A percentile compares a stretch with the other conserved stretches of the same genome.
Conservation (phyloP, 768 basidiomycete genomes). For the Pisolithus sp. region DNA sequence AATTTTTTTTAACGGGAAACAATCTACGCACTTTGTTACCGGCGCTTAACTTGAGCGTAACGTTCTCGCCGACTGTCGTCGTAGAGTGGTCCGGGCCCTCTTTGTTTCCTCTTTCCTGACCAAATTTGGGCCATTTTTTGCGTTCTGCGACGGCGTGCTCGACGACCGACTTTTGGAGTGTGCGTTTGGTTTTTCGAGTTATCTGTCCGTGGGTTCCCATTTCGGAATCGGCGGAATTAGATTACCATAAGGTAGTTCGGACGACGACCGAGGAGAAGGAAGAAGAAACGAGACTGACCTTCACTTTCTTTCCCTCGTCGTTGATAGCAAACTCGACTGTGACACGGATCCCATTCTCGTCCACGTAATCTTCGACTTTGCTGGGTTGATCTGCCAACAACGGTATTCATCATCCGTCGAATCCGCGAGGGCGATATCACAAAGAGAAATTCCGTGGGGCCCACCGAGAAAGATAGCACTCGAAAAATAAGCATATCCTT, state of each 20-base stretch:
- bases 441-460: too few relatives aligned
- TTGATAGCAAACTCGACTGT: conserved; percentile 77
- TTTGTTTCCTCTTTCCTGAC: conserved; percentile 80
- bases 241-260: background rate
- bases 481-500: too few relatives aligned
- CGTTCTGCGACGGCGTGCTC: conserved; percentile 92
- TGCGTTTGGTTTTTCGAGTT: conserved; percentile 79
- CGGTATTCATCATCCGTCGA: background rate
- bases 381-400: conserved; percentile 33
- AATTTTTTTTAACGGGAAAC: background rate
- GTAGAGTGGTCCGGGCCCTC: conserved; percentile 90
- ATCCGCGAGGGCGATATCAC: too few relatives aligned
- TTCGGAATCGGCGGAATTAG: background rate
- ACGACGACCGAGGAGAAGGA: too few relatives aligned
- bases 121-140: conserved; percentile 92
- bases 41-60: conserved; percentile 53
- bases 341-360: conserved; percentile 85
- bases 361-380: conserved; percentile 67
- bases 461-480: too few relatives aligned
- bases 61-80: conserved; percentile 80
- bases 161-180: conserved; percentile 86
- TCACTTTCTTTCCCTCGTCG: conserved; percentile 92
- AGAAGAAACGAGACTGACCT: conserved; percentile 39
- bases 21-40: conserved; percentile 50
- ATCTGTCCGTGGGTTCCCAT: conserved; percentile 41